Evolutionary conservation across 768 basidiomycete species (phyloP), one percentile per base, ranked within the genome.

Genomic region (Hypsizygus marmoreus): DNA sequence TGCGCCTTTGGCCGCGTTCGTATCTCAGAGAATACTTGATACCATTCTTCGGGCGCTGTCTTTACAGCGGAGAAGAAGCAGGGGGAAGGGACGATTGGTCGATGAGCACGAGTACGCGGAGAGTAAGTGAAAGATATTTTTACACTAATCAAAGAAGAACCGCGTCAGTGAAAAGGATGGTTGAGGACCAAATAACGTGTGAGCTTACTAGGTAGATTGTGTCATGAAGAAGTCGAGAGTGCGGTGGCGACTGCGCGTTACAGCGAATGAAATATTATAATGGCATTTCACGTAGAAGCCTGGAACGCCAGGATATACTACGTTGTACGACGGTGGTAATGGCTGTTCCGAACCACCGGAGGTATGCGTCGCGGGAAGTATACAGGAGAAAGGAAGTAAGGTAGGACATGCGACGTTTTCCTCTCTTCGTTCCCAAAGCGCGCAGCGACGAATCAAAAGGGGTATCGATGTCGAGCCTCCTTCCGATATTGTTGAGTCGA

Each of bases 11-110:
- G 50, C 13, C 70, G 66, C 22, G 69, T 67, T 33, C 70, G 61
- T 54, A 85, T 58, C n/a, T 60, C 59, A 22, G 73, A 70, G 10
- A 68, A 63, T 6, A 56, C 72, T 59, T 76, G 84, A 57, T 63
- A 70, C 82, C 83, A 88, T 57, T 87, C 86, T 56, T 85, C 85
- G 6, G 86, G 84, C 3, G 74, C 68, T 0, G 72, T 66, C 59
- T 86, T 86, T 44, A 88, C 60, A 2, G 77, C 75, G 0, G 77
- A 75, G 49, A 83, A 71, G 57, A 87, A 82, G 19, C 72, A 64
- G 0, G 73, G 65, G 10, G 65, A 65, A 1, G 71, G 61, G 10
- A 80, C 57, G 29, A 84, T 77, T 3, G 84, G 79, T 10, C 75
- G 69, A 42, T 70, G 68, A 0, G 86, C 74, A n/a, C 80, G 74